Evolutionary conservation across 306 rosid genomes (phyloP).

Genomic region (Hippophae gyantsensis): DNA sequence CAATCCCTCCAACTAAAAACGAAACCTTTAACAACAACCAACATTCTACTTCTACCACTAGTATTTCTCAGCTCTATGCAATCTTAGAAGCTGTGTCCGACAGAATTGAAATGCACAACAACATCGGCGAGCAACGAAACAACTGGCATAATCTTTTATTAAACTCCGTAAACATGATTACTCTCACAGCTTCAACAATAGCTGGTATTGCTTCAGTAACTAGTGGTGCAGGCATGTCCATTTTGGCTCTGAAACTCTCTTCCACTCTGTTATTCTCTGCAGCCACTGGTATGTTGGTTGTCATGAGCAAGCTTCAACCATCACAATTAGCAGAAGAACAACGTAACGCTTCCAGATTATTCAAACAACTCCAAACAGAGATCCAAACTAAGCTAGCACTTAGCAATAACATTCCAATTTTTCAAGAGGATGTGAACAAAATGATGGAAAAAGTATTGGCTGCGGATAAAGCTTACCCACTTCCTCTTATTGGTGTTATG

Average conservation of each 20-base stretch:
- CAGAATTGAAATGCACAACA: slow-evolving; percentile 60
- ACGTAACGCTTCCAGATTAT: slow-evolving; percentile 56
- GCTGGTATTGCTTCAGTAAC: slow-evolving; percentile 33
- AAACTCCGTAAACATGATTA: slow-evolving; percentile 66
- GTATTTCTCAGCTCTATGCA: slow-evolving; percentile 31
- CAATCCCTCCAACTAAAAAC: not conserved
- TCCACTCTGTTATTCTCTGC: slow-evolving; percentile 55
- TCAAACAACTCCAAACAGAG: slow-evolving; percentile 34
- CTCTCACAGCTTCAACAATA: slow-evolving; percentile 61
- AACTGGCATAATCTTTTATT: slow-evolving; percentile 62
- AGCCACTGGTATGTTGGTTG: slow-evolving; percentile 45
- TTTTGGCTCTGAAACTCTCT: slow-evolving; percentile 41
- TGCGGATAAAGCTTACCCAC: slow-evolving; percentile 68
- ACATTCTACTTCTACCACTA: slow-evolving; percentile 1
- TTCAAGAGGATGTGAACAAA: slow-evolving; percentile 30
- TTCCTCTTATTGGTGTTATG: slow-evolving; percentile 69
- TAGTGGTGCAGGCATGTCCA: slow-evolving; percentile 15
- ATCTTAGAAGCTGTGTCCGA: slow-evolving; percentile 46
- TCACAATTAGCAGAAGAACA: slow-evolving; percentile 84
- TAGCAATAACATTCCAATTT: slow-evolving; percentile 19
- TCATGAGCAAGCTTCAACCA: slow-evolving; percentile 71
- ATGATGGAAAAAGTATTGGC: slow-evolving; percentile 51
- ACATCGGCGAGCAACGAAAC: slow-evolving; percentile 52
- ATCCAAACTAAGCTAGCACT: slow-evolving; percentile 28
- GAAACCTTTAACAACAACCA: not conserved